Base-by-base conservation (phyloP, 306 rosid species). In the Cicer pinnatifidum region DNA sequence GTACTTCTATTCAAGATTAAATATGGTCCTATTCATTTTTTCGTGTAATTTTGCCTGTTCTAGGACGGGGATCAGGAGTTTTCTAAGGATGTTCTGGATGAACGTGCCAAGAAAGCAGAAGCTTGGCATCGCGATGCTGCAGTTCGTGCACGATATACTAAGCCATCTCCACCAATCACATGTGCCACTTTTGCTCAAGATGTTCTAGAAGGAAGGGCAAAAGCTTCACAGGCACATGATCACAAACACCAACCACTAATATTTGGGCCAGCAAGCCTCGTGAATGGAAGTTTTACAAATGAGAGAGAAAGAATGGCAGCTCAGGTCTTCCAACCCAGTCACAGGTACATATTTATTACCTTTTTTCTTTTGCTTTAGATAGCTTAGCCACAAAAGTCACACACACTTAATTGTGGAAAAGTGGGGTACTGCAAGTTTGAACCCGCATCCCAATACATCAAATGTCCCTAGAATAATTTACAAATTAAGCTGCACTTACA, bases 111-210 rank as follows among this genome's bases (percentile, higher is more conserved):
- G 70, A 91, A 75, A 82, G 95, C 94, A 37, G 92, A 91, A 81
- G 81, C 86, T 39, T 91, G 93, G 96, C 97, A 94, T 81, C 97
- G 91, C 40, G 77, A 86, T 67, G 86, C 95, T 67, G 88, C 87
- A 46, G 76, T 63, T 63, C 86, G 90, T 56, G 91, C 87, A 17
- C 94, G 40, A 61, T 80, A 88, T 53, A 77, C 90, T 9, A 88
- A 83, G 50, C 97, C 97, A 5, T 79, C 90, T 2, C 86, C 69
- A 48, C 97, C 99, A 15, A 91, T 91, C 62, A 95, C 97, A 41
- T 95, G 97, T 68, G 99, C 99, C 39, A 88, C 99, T 52, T 95
- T 95, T 67, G 99, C 99, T 33, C 99, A 92, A 78, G 99, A 95
- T 87, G 99, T 95, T 82, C 75, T 91, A 45, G 99, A 91, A 90